Percentiles rank a stretch among this genome's conserved stretches.
Conservation (phyloP, 2,329 filamentous ascomycete species). For the Fusarium vanettenii region DNA sequence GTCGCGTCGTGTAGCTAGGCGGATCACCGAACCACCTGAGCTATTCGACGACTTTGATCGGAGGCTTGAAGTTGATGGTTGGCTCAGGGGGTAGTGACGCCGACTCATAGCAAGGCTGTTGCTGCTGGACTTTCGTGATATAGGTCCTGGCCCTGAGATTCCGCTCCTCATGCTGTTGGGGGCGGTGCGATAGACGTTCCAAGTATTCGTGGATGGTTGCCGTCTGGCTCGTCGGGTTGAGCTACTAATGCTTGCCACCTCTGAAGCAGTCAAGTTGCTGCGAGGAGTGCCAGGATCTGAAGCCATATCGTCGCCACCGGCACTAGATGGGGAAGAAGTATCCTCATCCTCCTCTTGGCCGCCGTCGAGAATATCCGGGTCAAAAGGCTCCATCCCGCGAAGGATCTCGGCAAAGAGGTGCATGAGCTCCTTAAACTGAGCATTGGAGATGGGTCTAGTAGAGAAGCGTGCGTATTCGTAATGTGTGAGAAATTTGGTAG, state of each 20-base stretch:
- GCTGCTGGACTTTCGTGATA: slow-evolving; percentile 52
- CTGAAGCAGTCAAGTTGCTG: slow-evolving; percentile 44
- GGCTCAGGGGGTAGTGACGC: slow-evolving; percentile 53
- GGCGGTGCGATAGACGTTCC: slow-evolving; percentile 62
- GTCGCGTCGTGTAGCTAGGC: slow-evolving; percentile 56
- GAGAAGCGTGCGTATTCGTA: slow-evolving; percentile 93
- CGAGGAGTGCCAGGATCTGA: slow-evolving; percentile 56
- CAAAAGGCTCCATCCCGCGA: slow-evolving; percentile 76
- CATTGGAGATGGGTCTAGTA: slow-evolving; percentile 72
- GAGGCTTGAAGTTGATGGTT: slow-evolving; percentile 54
- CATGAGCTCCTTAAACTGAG: slow-evolving; percentile 83
- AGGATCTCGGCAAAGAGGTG: slow-evolving; percentile 84
- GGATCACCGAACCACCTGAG: slow-evolving; percentile 60
- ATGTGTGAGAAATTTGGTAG: slow-evolving; percentile 73
- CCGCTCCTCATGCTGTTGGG: slow-evolving; percentile 65
- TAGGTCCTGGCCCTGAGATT: slow-evolving; percentile 42
- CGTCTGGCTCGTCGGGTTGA: slow-evolving; percentile 49
- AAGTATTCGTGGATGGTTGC: slow-evolving; percentile 57
- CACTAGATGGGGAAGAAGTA: slow-evolving; percentile 50
- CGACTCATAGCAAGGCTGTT: slow-evolving; percentile 58
- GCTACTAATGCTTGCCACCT: slow-evolving; percentile 47
- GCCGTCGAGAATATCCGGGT: slow-evolving; percentile 62
- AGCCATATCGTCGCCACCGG: slow-evolving; percentile 58
- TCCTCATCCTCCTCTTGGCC: slow-evolving; percentile 42
- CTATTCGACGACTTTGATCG: slow-evolving; percentile 52